Evolutionary conservation across 1,139 yeast genomes (phyloP).

Genomic region (Yamadazyma membranifaciens): DNA sequence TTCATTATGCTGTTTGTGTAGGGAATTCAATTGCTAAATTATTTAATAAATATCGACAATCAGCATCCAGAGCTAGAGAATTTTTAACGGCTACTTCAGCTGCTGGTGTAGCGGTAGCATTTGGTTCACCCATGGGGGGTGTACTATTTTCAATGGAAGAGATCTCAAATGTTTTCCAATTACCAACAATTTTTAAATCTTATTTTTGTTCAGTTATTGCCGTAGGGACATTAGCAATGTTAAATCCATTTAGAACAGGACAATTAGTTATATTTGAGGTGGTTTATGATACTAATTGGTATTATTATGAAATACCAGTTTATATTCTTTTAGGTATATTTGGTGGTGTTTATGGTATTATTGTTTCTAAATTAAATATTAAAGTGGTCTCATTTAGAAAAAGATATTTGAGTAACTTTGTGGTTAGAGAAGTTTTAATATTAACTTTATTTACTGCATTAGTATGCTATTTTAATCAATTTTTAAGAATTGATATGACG

Average conservation of each 20-base stretch:
- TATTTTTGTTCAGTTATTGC: constrained; percentile 91
- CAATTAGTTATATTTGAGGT: constrained; percentile 92
- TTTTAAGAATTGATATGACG: constrained; percentile 86
- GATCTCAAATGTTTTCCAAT: constrained; percentile 66
- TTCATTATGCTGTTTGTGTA: constrained; percentile 81
- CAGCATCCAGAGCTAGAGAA: constrained; percentile 54
- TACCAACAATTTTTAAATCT: constrained; percentile 85
- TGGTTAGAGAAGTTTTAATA: constrained; percentile 68
- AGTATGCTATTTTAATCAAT: constrained; percentile 81
- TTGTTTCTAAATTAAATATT: constrained; percentile 77
- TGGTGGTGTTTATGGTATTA: constrained; percentile 88
- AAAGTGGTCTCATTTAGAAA: constrained; percentile 79
- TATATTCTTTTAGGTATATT: constrained; percentile 78
- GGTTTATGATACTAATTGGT: constrained; percentile 83
- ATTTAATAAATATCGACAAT: constrained; percentile 43
- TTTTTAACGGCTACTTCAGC: constrained; percentile 61
- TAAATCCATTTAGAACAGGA: constrained; percentile 93
- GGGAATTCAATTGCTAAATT: constrained; percentile 64
- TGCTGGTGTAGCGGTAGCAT: constrained; percentile 75
- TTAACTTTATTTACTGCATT: constrained; percentile 71
- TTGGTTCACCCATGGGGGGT: constrained; percentile 75
- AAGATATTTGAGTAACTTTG: constrained; percentile 54
- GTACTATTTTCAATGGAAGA: constrained; percentile 73
- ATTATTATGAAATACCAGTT: constrained; percentile 76
- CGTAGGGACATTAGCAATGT: constrained; percentile 68